phyloP scores from a whole-genome alignment of 441 rosid genomes.

The Bruguiera hainesii region DNA sequence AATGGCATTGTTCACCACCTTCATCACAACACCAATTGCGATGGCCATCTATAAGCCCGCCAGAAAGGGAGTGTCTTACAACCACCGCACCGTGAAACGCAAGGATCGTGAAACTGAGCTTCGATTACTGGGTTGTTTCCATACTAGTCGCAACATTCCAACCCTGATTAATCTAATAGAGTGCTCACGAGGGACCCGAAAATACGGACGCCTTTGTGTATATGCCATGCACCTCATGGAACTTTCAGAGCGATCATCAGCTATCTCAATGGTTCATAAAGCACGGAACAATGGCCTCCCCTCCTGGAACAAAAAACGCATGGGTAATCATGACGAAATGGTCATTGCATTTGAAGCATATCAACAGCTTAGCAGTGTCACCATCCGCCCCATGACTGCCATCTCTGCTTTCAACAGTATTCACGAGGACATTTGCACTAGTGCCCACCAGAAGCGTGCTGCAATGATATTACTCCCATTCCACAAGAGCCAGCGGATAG shows the following conservation, averaged over 20 bases:
- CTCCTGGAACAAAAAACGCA: constrained; percentile 55
- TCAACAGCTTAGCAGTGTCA: constrained; percentile 58
- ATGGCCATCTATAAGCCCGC: constrained; percentile 76
- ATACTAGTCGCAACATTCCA: constrained; percentile 61
- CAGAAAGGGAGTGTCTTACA: constrained; percentile 47
- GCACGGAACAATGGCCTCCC: constrained; percentile 79
- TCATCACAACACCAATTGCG: constrained; percentile 77
- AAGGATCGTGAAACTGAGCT: constrained; percentile 49
- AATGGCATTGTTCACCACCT: constrained; percentile 82
- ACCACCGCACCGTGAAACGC: constrained; percentile 55
- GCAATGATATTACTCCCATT: constrained; percentile 75
- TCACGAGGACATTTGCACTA: constrained; percentile 69
- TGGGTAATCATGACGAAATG: constrained; percentile 39
- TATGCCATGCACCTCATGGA: constrained; percentile 76
- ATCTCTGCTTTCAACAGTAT: constrained; percentile 65
- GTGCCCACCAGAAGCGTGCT: constrained; percentile 54
- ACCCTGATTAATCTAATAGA: constrained; percentile 73
- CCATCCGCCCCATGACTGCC: constrained; percentile 74
- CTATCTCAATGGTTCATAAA: constrained; percentile 77
- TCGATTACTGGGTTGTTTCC: constrained; percentile 68
- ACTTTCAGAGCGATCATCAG: constrained; percentile 80
- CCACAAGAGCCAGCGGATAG: constrained; percentile 75
- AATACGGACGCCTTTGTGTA: constrained; percentile 53
- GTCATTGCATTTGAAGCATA: constrained; percentile 82
- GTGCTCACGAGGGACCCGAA: constrained; percentile 66